A percentile compares a stretch with the other conserved stretches of the same genome.
These are phyloP conservation scores for Dothidotthia symphoricarpi DNA, from an alignment of 2,329 filamentous ascomycete genomes.

Conservation along the genomic window DNA sequence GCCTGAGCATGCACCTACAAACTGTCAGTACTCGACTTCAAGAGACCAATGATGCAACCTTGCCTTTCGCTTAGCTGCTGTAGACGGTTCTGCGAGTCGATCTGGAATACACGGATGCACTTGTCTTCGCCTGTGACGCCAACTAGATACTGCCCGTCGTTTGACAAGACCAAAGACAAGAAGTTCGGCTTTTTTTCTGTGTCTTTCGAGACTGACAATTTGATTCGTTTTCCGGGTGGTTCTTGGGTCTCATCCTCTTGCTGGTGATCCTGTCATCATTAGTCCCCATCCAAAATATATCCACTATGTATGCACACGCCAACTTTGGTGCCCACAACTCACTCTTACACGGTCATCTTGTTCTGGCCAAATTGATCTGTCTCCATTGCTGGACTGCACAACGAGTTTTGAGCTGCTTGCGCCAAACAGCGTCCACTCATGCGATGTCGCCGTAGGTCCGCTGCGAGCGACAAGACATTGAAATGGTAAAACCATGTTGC, in stretches of 20 bases:
- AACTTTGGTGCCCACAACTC: slow-evolving; percentile 13
- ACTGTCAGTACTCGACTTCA: slow-evolving; percentile 11
- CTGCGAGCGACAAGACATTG: slow-evolving; percentile 40
- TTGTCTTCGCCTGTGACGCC: slow-evolving; percentile 91
- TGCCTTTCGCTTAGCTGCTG: slow-evolving; percentile 71
- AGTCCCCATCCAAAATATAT: slow-evolving; percentile 6
- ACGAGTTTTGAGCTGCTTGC: slow-evolving; percentile 72
- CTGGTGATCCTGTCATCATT: slow-evolving; percentile 17
- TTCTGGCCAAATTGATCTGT: slow-evolving; percentile 30
- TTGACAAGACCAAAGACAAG: slow-evolving; percentile 64
- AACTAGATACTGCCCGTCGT: slow-evolving; percentile 66
- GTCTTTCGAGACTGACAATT: slow-evolving; percentile 32
- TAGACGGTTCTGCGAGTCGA: slow-evolving; percentile 61
- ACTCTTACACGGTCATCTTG: slow-evolving; percentile 21
- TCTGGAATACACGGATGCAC: slow-evolving; percentile 75
- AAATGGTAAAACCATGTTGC: slow-evolving; percentile 40
- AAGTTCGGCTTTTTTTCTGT: slow-evolving; percentile 57
- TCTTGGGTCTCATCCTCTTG: slow-evolving; percentile 30
- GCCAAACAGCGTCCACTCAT: slow-evolving; percentile 61
- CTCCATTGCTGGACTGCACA: slow-evolving; percentile 39
- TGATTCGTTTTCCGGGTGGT: slow-evolving; percentile 45
- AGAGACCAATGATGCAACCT: slow-evolving; percentile 2
- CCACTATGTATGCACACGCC: neutral
- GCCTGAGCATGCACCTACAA: slow-evolving; percentile 80
- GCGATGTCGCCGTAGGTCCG: slow-evolving; percentile 8